These are phyloP conservation scores for Diplosphaera chodatii DNA, from an alignment of 139 green algal species.

Conservation along the genomic window DNA sequence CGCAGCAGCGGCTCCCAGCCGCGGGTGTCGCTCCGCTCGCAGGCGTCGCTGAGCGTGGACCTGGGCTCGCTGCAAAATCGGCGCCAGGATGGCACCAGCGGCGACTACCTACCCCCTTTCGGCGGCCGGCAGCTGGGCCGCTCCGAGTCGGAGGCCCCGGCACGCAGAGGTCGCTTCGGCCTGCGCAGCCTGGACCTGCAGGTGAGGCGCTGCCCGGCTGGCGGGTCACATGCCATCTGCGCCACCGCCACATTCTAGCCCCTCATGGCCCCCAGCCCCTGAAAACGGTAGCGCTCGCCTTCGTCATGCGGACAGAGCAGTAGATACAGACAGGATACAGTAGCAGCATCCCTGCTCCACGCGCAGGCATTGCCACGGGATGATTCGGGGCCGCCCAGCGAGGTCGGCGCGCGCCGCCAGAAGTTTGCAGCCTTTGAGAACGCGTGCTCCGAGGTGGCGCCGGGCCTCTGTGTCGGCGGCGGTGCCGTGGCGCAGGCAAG, in stretches of 20 bases:
- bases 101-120: neutral
- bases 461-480: constrained; percentile 75
- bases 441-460: constrained; percentile 64
- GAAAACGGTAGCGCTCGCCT: no score
- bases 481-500: constrained; percentile 67
- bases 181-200: neutral
- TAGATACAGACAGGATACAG: no score
- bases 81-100: no score
- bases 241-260: no score
- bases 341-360: no score
- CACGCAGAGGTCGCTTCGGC: neutral
- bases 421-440: constrained; percentile 68
- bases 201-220: no score
- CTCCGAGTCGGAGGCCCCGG: neutral
- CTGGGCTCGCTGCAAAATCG: neutral
- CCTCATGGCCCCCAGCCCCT: no score
- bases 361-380: neutral
- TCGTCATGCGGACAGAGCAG: no score
- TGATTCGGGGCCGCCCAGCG: neutral
- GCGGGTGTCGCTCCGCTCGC: neutral
- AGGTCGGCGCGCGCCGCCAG: constrained; percentile 35
- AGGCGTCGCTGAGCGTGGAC: neutral
- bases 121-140: neutral
- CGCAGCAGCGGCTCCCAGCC: neutral
- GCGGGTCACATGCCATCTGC: no score